Conservation (phyloP, 805 yeast species). For the Ogataea polymorpha region DNA sequence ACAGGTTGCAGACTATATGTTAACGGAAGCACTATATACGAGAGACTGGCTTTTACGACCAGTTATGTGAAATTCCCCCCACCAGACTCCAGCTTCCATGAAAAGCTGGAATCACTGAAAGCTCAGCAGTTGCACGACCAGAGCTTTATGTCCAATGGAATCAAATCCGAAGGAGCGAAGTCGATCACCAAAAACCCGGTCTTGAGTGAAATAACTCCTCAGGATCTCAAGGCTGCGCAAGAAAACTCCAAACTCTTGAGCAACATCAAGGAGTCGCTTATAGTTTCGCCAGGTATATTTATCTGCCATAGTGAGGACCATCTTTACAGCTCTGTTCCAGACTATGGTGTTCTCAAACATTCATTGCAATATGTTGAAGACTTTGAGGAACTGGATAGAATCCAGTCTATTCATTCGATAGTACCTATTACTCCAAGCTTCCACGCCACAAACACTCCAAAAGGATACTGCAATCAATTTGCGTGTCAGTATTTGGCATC, state of each 20-base stretch:
- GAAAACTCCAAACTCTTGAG: conserved; percentile 53
- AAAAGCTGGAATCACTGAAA: conserved; percentile 32
- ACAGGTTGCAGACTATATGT: conserved; percentile 80
- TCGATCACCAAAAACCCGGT: conserved; percentile 30
- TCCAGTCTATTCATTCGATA: conserved; percentile 61
- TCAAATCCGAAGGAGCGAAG: conserved; percentile 4
- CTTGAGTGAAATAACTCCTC: conserved; percentile 27
- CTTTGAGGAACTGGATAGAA: conserved; percentile 66
- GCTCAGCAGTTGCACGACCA: conserved; percentile 38
- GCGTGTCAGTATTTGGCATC: conserved; percentile 77
- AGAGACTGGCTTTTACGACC: conserved; percentile 35
- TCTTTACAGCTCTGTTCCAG: conserved; percentile 71
- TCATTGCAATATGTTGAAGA: conserved; percentile 73
- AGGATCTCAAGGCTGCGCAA: conserved; percentile 49
- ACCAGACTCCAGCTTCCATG: conserved; percentile 30
- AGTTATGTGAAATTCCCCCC: conserved; percentile 46
- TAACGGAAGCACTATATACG: conserved; percentile 43
- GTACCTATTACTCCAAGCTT: conserved; percentile 66
- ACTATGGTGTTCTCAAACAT: conserved; percentile 78
- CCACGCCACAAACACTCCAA: conserved; percentile 70
- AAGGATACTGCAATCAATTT: conserved; percentile 79
- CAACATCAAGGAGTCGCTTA: conserved; percentile 53
- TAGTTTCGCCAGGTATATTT: conserved; percentile 85
- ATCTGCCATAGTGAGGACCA: conserved; percentile 57
- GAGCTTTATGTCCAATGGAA: conserved; percentile 17